phyloP scores from a whole-genome alignment of 192 early-diverging fungal genomes.

The Physocladia obscura region DNA sequence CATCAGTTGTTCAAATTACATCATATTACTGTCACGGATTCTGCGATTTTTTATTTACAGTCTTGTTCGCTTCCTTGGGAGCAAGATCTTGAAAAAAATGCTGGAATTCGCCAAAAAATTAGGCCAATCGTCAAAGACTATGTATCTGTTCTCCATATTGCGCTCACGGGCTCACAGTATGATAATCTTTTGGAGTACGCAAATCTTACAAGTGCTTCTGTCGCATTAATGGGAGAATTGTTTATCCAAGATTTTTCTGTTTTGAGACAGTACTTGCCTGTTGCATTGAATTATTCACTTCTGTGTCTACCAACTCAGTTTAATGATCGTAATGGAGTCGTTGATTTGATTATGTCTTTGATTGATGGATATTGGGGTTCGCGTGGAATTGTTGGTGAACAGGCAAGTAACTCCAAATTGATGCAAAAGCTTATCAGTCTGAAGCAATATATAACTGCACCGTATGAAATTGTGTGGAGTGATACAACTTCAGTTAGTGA shows the following conservation, averaged over 20 bases:
- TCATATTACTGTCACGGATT: conserved; percentile 33
- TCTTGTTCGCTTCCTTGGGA: conserved; percentile 43
- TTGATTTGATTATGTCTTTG: conserved; percentile 30
- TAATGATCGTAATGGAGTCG: conserved; percentile 26
- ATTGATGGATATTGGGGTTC: conserved; percentile 42
- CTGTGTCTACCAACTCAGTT: conserved; percentile 36
- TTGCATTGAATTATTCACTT: conserved; percentile 46
- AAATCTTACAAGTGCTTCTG: conserved; percentile 22
- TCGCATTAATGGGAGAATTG: conserved; percentile 38
- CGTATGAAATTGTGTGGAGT: conserved; percentile 10
- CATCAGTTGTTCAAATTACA: conserved; percentile 21
- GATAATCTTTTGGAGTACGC: conserved; percentile 39
- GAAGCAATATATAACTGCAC: conserved; percentile 18
- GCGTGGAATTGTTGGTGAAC: conserved; percentile 1
- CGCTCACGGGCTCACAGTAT: conserved; percentile 28
- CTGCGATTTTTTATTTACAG: conserved; percentile 27
- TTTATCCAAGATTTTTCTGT: conserved; percentile 39
- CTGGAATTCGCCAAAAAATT: neutral
- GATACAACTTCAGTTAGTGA: too few species aligned
- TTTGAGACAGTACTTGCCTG: conserved; percentile 37
- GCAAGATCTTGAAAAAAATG: neutral
- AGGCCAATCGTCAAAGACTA: conserved; percentile 39
- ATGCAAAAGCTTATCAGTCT: conserved; percentile 7
- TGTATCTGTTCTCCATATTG: conserved; percentile 37
- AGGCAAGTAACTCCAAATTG: neutral